These are phyloP conservation scores for Cladosporium sp. DNA, from an alignment of 2,329 filamentous ascomycete species.

Conservation along the genomic window DNA sequence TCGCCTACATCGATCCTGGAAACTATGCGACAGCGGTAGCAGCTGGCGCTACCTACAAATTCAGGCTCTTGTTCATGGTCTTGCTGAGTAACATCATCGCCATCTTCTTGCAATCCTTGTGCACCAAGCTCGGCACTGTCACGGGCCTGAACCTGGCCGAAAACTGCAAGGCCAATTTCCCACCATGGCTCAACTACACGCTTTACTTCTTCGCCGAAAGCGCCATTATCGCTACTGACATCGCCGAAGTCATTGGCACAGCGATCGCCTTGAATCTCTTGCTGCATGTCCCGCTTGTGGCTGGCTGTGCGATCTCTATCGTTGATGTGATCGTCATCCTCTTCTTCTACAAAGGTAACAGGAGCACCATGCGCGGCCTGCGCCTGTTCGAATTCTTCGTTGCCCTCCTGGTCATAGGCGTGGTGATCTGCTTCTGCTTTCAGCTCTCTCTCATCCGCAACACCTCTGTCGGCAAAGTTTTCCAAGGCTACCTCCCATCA, in stretches of 20 bases:
- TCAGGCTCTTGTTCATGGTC: conserved; percentile 67
- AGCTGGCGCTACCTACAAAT: conserved; percentile 67
- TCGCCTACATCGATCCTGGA: conserved; percentile 54
- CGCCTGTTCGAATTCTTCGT: conserved; percentile 68
- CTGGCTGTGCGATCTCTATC: conserved; percentile 69
- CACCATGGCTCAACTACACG: conserved; percentile 56
- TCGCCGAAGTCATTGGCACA: conserved; percentile 68
- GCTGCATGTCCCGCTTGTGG: conserved; percentile 65
- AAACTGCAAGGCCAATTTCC: conserved; percentile 52
- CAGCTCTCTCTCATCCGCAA: conserved; percentile 64
- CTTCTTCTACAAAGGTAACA: conserved; percentile 64
- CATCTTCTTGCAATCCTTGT: conserved; percentile 68
- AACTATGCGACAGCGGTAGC: conserved; percentile 73
- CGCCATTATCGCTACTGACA: conserved; percentile 62
- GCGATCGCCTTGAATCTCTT: conserved; percentile 70
- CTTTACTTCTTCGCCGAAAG: conserved; percentile 58
- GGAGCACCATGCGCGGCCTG: conserved; percentile 58
- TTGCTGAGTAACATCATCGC: conserved; percentile 71
- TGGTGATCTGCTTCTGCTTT: conserved; percentile 71
- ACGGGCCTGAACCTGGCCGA: conserved; percentile 54
- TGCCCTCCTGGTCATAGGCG: conserved; percentile 64
- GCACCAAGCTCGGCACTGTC: conserved; percentile 59
- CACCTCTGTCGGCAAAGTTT: conserved; percentile 60
- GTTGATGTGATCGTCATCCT: conserved; percentile 68
- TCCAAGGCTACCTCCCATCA: conserved; percentile 67